Evolutionary conservation across 2,329 filamentous ascomycete genomes (phyloP), one percentile per base, ranked within the genome.

Genomic region (Colletotrichum chrysophilum): DNA sequence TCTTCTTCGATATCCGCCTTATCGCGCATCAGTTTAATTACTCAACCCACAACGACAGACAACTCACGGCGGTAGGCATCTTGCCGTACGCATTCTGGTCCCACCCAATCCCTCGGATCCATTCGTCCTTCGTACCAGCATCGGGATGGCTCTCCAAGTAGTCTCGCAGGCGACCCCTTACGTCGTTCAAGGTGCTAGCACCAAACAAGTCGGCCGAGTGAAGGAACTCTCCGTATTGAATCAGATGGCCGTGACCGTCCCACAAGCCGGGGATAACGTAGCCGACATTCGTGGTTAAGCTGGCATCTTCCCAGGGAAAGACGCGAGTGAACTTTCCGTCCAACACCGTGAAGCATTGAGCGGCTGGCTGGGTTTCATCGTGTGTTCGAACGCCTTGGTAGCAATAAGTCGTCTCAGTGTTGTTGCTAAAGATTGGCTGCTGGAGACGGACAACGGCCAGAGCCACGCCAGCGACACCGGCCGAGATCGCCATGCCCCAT

Each of bases 101-200:
- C 93, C 93, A 95, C 2, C 93, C 93, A 16, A 93, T 87, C 0
- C 93, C 93, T 71, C 92, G 86, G 61, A 94, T 83, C 93, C 93
- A 94, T 70, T 91, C 87, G 8, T 88, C 84, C 38, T 84, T 85
- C 0, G 87, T 87, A 2, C 92, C 93, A 12, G 87, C 87, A 0
- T 84, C 87, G 0, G 89, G 86, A 77, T 92, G 87, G 5, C 80
- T 78, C 1, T 79, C 80, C 28, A 92, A 81, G 76, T 93, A 94
- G 2, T 80, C 80, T 10, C 85, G 85, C 52, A 94, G 83, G 7
- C 91, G 87, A 8, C 79, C 72, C 32, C 88, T 86, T 6, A 93
- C 89, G 32, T 93, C 90, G 1, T 87, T 85, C 76, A 92, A 85
- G 7, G 89, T 89, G n/a, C 83, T 76, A 0, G 89, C 85, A 1